These are phyloP conservation scores for Onygena corvina DNA, from an alignment of 2,329 filamentous ascomycete species.

Conservation along the genomic window DNA sequence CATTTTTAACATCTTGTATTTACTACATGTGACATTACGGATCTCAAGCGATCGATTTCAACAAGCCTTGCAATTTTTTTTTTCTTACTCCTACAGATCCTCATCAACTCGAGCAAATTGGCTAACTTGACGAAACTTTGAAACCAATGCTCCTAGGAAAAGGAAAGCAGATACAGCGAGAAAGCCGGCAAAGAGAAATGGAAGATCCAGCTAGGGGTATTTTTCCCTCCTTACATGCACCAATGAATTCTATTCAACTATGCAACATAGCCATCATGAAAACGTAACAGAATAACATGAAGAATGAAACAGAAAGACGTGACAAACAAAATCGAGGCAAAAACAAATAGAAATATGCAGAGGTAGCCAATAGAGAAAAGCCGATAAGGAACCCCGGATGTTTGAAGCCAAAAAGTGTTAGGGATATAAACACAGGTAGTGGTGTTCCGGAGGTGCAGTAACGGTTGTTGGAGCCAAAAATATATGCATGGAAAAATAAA, in stretches of 20 bases:
- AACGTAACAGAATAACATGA: background rate
- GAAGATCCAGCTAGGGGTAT: background rate
- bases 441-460: background rate
- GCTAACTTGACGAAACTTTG: background rate
- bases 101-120: background rate
- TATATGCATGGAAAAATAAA: background rate
- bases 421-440: background rate
- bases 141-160: background rate
- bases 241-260: slow-evolving; percentile 5
- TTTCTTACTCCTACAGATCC: background rate
- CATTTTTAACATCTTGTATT: background rate
- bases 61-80: background rate
- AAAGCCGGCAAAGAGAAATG: background rate
- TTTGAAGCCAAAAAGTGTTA: background rate
- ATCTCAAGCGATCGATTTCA: background rate
- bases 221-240: slow-evolving; percentile 5
- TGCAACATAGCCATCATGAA: slow-evolving; percentile 6
- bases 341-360: background rate
- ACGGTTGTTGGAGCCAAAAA: background rate
- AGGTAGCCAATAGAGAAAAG: background rate
- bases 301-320: background rate
- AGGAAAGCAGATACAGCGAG: background rate
- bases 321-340: background rate
- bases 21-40: background rate
- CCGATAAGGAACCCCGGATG: background rate